phyloP scores from a whole-genome alignment of 2,329 filamentous ascomycete genomes.

The Colletotrichum chlorophyti region DNA sequence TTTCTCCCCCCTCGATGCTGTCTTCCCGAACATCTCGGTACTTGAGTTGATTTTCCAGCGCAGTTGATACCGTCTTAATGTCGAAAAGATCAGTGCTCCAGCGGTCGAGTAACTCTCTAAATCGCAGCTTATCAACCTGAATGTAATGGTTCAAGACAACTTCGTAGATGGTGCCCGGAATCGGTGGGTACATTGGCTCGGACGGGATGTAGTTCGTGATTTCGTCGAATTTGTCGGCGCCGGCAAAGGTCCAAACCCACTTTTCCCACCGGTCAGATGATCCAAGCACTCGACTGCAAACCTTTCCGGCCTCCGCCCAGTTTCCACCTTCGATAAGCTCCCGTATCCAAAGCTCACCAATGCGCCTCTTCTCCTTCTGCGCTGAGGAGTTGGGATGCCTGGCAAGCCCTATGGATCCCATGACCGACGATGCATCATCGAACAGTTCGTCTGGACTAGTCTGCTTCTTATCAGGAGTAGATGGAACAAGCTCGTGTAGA shows the following conservation, averaged over 20 bases:
- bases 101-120: constrained; percentile 79
- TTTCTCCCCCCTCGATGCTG: constrained; percentile 75
- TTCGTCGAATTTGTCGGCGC: constrained; percentile 85
- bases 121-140: constrained; percentile 74
- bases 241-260: constrained; percentile 92
- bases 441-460: constrained; percentile 69
- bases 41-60: constrained; percentile 82
- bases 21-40: constrained; percentile 78
- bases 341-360: constrained; percentile 93
- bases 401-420: constrained; percentile 58
- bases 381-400: constrained; percentile 42
- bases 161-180: constrained; percentile 86
- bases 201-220: constrained; percentile 85
- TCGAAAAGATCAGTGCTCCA: constrained; percentile 90
- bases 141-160: constrained; percentile 90
- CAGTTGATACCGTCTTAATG: constrained; percentile 75
- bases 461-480: constrained; percentile 49
- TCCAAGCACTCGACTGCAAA: constrained; percentile 83
- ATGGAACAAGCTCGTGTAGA: constrained; percentile 45
- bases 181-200: constrained; percentile 76
- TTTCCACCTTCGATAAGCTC: constrained; percentile 78
- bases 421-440: constrained; percentile 72
- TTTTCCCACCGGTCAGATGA: constrained; percentile 89
- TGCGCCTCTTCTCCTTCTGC: constrained; percentile 86
- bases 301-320: constrained; percentile 79